Evolutionary conservation across 495 filamentous ascomycete species (phyloP).

Genomic region (Glarea lozoyensis): DNA sequence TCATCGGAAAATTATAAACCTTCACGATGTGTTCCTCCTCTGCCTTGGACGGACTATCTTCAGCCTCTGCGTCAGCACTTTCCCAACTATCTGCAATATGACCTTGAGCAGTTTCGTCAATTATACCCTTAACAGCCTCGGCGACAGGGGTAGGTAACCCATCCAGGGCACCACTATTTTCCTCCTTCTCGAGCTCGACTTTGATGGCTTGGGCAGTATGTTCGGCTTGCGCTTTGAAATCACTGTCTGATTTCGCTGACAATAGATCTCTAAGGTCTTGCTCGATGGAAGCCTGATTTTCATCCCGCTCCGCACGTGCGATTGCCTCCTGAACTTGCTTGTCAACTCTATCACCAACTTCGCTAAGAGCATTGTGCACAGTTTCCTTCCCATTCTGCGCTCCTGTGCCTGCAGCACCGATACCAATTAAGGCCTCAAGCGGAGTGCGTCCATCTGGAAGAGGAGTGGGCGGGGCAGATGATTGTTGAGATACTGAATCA

Average conservation of each 20-base stretch:
- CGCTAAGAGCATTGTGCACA: constrained; percentile 61
- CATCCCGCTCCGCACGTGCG: constrained; percentile 43
- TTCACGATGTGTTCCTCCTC: constrained; percentile 51
- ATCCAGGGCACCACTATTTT: constrained; percentile 39
- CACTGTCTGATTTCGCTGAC: constrained; percentile 32
- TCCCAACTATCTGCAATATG: constrained; percentile 68
- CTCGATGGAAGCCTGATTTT: constrained; percentile 37
- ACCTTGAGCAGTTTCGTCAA: constrained; percentile 46
- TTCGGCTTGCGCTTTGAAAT: constrained; percentile 34
- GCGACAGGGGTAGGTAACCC: constrained; percentile 40
- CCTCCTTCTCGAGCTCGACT: constrained; percentile 48
- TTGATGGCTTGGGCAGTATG: constrained; percentile 41
- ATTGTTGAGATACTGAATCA: constrained; percentile 30
- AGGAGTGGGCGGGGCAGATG: constrained; percentile 16
- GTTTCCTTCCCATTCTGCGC: constrained; percentile 44
- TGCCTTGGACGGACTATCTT: constrained; percentile 62
- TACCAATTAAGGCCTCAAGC: constrained; percentile 30
- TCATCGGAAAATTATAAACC: constrained; percentile 93
- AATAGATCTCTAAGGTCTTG: constrained; percentile 33
- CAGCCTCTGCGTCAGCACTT: constrained; percentile 56
- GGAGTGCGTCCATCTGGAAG: constrained; percentile 25
- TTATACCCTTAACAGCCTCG: constrained; percentile 46
- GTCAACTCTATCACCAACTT: constrained; percentile 58
- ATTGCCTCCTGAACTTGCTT: constrained; percentile 60
- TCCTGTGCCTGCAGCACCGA: too few species aligned